phyloP scores from a whole-genome alignment of 2,329 filamentous ascomycete genomes.

The Clonostachys solani region DNA sequence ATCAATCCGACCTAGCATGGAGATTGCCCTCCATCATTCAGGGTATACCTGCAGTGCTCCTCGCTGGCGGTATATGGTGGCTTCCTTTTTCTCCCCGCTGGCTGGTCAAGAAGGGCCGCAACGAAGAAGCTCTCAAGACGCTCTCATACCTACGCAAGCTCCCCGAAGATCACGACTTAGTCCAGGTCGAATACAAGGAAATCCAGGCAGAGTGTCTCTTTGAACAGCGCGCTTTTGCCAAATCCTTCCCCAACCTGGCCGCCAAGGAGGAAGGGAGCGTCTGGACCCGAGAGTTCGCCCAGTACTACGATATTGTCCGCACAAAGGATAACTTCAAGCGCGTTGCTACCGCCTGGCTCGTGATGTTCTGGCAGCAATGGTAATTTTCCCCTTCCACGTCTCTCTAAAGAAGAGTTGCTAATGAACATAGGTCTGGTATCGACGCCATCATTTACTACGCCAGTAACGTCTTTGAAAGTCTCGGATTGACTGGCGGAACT shows the following conservation, averaged over 20 bases:
- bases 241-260: slow-evolving; percentile 14
- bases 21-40: slow-evolving; percentile 43
- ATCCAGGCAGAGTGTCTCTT: slow-evolving; percentile 9
- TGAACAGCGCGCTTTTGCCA: slow-evolving; percentile 1
- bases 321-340: slow-evolving; percentile 53
- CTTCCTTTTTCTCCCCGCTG: slow-evolving; percentile 50
- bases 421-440: slow-evolving; percentile 7
- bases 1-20: slow-evolving; percentile 35
- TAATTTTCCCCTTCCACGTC: neutral
- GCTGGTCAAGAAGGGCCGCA: slow-evolving; percentile 38
- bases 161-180: slow-evolving; percentile 7
- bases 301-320: slow-evolving; percentile 41
- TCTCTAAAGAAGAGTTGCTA: too few species aligned
- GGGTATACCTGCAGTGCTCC: slow-evolving; percentile 5
- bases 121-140: slow-evolving; percentile 44
- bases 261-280: slow-evolving; percentile 34
- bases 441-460: slow-evolving; percentile 39
- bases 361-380: slow-evolving; percentile 56
- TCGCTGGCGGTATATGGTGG: slow-evolving; percentile 51
- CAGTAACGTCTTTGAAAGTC: slow-evolving; percentile 32
- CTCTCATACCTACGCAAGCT: slow-evolving; percentile 36
- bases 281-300: slow-evolving; percentile 38
- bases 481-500: slow-evolving; percentile 40
- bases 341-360: slow-evolving; percentile 59
- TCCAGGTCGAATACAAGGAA: slow-evolving; percentile 10